Evolutionary conservation across 2,329 filamentous ascomycete genomes (phyloP).

Genomic region (Claviceps purpurea): DNA sequence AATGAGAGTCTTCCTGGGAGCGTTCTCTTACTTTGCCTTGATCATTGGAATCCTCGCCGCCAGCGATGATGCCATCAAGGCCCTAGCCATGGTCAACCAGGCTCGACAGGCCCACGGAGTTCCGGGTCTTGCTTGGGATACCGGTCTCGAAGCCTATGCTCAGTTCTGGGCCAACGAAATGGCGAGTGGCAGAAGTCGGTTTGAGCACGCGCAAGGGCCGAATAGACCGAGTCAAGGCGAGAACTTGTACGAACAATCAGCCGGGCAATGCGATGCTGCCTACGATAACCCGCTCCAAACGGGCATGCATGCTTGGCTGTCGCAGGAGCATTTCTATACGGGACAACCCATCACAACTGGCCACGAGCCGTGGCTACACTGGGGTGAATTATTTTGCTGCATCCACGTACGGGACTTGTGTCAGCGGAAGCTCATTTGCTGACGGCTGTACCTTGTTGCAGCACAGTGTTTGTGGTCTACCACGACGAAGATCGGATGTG

Average conservation of each 20-base stretch:
- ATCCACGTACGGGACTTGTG: background rate
- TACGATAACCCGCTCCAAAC: conserved; percentile 18
- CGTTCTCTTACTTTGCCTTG: conserved; percentile 6
- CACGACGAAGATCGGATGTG: conserved; percentile 21
- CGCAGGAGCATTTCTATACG: conserved; percentile 16
- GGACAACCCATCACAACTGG: conserved; percentile 18
- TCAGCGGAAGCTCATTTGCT: background rate
- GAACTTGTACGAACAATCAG: conserved; percentile 19
- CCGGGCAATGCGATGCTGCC: conserved; percentile 15
- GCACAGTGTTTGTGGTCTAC: conserved; percentile 24
- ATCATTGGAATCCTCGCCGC: conserved; percentile 4
- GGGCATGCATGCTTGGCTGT: conserved; percentile 19
- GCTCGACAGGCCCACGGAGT: conserved; percentile 17
- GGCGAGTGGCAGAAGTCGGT: conserved; percentile 15
- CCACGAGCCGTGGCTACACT: conserved; percentile 23
- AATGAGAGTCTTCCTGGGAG: conserved; percentile 3
- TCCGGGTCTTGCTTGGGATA: conserved; percentile 16
- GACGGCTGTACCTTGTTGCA: conserved; percentile 4
- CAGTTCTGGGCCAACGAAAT: conserved; percentile 22
- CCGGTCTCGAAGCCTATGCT: conserved; percentile 18
- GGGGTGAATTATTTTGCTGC: conserved; percentile 15
- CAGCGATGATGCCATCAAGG: conserved; percentile 13
- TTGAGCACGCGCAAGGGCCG: conserved; percentile 17
- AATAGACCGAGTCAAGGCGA: conserved; percentile 22
- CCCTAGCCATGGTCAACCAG: conserved; percentile 19